Conservation (phyloP, 306 rosid genomes). For the Pyrus betulifolia region DNA sequence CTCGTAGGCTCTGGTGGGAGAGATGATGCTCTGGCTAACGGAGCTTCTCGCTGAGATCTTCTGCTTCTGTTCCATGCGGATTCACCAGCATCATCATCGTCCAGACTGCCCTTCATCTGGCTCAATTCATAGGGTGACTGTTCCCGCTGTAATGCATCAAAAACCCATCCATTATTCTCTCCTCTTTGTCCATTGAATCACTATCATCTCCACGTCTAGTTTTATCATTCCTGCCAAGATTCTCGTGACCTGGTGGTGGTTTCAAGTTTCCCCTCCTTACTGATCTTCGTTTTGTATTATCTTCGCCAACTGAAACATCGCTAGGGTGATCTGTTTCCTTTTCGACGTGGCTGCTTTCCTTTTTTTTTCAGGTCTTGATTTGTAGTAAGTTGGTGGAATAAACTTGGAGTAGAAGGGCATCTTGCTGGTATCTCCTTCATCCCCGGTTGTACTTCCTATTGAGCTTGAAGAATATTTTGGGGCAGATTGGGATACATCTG, state of each 20-base stretch:
- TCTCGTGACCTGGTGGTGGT: slow-evolving; percentile 19
- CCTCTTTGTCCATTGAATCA: slow-evolving; percentile 13
- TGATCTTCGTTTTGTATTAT: slow-evolving; percentile 51
- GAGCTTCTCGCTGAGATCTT: neutral
- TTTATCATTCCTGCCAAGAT: neutral
- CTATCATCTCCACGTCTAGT: neutral
- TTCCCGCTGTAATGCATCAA: slow-evolving; percentile 30
- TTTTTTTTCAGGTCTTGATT: slow-evolving; percentile 23
- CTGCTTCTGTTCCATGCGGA: slow-evolving; percentile 8
- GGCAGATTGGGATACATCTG: slow-evolving; percentile 40
- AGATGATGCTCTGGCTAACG: slow-evolving; percentile 29
- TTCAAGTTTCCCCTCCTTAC: slow-evolving; percentile 46
- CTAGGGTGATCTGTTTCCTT: slow-evolving; percentile 17
- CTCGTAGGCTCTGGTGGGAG: slow-evolving; percentile 21
- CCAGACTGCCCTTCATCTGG: slow-evolving; percentile 4
- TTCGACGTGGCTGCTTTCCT: slow-evolving; percentile 9
- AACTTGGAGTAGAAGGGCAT: slow-evolving; percentile 28
- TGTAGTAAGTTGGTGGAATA: slow-evolving; percentile 63
- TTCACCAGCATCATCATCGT: neutral
- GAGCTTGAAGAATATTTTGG: slow-evolving; percentile 38
- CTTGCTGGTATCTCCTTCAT: slow-evolving; percentile 36
- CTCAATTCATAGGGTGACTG: slow-evolving; percentile 17
- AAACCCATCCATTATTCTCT: slow-evolving; percentile 26
- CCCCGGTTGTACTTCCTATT: slow-evolving; percentile 36
- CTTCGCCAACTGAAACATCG: slow-evolving; percentile 8